A percentile compares a stretch with the other conserved stretches of the same genome.
Evolutionary conservation across 2,329 filamentous ascomycete genomes (phyloP).

Genomic region (Chalaropsis ovoidea): DNA sequence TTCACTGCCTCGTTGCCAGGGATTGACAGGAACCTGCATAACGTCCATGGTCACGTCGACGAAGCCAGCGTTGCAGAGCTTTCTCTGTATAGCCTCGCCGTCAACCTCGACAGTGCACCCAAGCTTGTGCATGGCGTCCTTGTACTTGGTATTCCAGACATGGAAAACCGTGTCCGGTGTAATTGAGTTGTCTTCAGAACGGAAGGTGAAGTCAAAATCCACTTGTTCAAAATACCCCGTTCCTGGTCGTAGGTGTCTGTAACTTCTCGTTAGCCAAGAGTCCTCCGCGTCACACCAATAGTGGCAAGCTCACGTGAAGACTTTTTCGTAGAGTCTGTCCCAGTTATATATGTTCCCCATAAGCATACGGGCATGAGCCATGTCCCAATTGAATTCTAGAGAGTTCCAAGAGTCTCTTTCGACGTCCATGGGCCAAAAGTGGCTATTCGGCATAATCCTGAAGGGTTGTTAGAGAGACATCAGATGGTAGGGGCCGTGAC

Average conservation of each 20-base stretch:
- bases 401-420: conserved; percentile 56
- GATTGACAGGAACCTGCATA: conserved; percentile 61
- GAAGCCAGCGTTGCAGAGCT: conserved; percentile 63
- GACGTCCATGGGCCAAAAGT: conserved; percentile 64
- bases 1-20: conserved; percentile 56
- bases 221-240: conserved; percentile 73
- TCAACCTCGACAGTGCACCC: conserved; percentile 55
- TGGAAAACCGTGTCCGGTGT: conserved; percentile 47
- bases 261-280: background rate
- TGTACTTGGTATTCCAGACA: conserved; percentile 60
- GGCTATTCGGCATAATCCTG: conserved; percentile 61
- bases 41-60: conserved; percentile 63
- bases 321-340: conserved; percentile 61
- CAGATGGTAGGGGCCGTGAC: background rate
- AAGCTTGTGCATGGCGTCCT: conserved; percentile 55
- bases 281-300: background rate
- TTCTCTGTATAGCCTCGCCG: conserved; percentile 30
- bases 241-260: conserved; percentile 64
- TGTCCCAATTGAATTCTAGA: conserved; percentile 53
- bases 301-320: conserved; percentile 46
- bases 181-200: conserved; percentile 57
- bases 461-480: background rate
- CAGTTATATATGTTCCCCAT: conserved; percentile 69
- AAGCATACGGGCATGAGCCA: conserved; percentile 74
- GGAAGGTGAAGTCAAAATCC: conserved; percentile 74